Conservation (phyloP, 768 basidiomycete genomes). For the Cubamyces lactineus region DNA sequence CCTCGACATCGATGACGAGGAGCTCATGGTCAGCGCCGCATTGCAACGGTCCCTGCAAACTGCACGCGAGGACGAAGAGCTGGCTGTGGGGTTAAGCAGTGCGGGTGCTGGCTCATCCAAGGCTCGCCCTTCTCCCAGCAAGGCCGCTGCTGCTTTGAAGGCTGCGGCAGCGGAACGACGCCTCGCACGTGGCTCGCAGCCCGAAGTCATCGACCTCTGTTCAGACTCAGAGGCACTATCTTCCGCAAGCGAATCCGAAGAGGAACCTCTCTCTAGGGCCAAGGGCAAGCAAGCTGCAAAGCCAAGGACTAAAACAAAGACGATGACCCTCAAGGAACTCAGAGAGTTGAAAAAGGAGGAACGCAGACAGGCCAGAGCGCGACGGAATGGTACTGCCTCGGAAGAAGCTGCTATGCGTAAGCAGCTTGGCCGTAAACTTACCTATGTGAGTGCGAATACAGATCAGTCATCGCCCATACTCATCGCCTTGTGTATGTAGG, state of each 20-base stretch:
- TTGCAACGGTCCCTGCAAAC: constrained; percentile 54
- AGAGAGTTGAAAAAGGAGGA: constrained; percentile 30
- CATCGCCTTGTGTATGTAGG: constrained; percentile 44
- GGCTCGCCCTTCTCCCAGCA: constrained; percentile 37
- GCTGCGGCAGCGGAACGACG: constrained; percentile 62
- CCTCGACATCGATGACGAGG: constrained; percentile 31
- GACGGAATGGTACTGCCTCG: constrained; percentile 34
- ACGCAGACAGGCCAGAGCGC: constrained; percentile 29
- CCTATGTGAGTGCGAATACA: constrained; percentile 51
- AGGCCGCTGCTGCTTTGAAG: constrained; percentile 47
- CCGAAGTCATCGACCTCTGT: constrained; percentile 24
- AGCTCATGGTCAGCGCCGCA: constrained; percentile 58
- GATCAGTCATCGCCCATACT: constrained; percentile 9
- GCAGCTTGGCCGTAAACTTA: constrained; percentile 75
- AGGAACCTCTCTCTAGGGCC: constrained; percentile 34
- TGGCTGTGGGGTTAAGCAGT: constrained; percentile 39
- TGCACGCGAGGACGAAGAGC: constrained; percentile 33
- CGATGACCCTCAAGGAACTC: constrained; percentile 14
- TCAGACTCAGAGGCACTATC: background rate
- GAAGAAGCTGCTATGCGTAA: constrained; percentile 55
- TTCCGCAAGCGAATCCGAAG: constrained; percentile 33
- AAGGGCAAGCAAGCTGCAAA: constrained; percentile 38
- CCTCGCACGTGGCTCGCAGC: constrained; percentile 34
- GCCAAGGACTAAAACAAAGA: constrained; percentile 28
- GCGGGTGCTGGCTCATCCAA: constrained; percentile 37